Conservation (phyloP, 2,329 filamentous ascomycete genomes). For the Diplodia corticola region DNA sequence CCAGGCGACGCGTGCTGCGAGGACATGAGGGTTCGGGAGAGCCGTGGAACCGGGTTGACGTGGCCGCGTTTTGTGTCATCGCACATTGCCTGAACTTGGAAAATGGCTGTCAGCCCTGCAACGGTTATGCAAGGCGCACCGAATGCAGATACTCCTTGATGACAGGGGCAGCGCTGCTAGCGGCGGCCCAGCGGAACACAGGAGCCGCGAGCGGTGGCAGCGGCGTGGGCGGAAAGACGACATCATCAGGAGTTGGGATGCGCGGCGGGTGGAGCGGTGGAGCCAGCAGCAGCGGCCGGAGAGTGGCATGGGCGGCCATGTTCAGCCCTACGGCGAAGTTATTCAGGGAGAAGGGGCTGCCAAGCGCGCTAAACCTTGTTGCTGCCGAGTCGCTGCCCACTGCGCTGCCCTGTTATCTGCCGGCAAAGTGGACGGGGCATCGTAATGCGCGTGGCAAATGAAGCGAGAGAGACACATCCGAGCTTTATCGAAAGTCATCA, state of each 20-base stretch:
- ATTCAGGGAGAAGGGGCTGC: neutral
- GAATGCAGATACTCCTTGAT: neutral
- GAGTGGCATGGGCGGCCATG: neutral
- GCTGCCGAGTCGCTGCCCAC: neutral
- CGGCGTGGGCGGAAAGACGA: neutral
- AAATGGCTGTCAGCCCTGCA: neutral
- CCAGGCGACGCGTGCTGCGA: neutral
- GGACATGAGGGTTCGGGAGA: neutral
- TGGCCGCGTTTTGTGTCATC: neutral
- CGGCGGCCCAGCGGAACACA: neutral
- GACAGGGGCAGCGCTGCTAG: neutral
- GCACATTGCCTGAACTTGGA: neutral
- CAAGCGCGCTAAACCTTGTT: constrained; percentile 5
- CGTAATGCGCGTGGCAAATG: neutral
- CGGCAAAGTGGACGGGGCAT: neutral
- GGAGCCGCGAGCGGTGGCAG: neutral
- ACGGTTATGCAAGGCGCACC: constrained; percentile 1
- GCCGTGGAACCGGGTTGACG: neutral
- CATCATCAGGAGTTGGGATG: neutral
- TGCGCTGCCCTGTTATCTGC: neutral
- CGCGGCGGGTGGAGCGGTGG: neutral
- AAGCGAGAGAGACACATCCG: neutral
- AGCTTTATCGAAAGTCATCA: neutral
- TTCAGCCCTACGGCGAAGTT: constrained; percentile 3
- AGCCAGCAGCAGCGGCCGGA: neutral